phyloP scores from a whole-genome alignment of 1,284 basidiomycete species.

The Exobasidium rhododendri region DNA sequence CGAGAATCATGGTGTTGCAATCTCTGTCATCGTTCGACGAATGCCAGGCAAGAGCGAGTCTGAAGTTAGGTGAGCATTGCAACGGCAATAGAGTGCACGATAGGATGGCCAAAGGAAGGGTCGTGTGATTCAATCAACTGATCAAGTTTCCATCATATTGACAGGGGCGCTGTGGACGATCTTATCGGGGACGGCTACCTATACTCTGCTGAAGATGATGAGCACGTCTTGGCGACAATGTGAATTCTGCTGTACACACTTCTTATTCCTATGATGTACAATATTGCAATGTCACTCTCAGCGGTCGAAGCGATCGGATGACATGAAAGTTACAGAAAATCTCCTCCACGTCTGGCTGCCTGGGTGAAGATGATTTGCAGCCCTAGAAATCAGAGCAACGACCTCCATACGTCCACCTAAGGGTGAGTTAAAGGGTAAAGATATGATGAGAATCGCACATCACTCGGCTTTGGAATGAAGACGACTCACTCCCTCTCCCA shows the following conservation, averaged over 20 bases:
- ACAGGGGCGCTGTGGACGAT: background rate
- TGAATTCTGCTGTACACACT: background rate
- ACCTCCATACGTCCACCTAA: conserved; percentile 55
- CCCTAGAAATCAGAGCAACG: background rate
- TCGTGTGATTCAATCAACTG: no score
- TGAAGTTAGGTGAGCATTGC: conserved; percentile 7
- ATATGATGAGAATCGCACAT: no score
- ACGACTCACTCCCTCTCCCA: conserved; percentile 52
- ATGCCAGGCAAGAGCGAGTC: background rate
- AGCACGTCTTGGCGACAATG: conserved; percentile 10
- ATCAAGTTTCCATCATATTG: no score
- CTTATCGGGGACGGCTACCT: conserved; percentile 9
- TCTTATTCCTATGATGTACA: background rate
- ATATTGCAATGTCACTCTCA: background rate
- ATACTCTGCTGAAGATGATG: conserved; percentile 15
- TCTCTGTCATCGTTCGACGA: background rate
- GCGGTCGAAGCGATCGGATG: no score
- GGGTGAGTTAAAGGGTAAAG: no score
- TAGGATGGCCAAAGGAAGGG: no score
- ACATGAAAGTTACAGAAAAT: no score
- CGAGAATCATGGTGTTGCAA: conserved; percentile 6
- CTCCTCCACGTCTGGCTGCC: no score
- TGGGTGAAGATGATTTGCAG: no score
- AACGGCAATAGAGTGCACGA: no score
- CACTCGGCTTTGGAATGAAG: no score